Evolutionary conservation across 2,329 filamentous ascomycete species (phyloP).

Genomic region (Trichoderma hamatum): DNA sequence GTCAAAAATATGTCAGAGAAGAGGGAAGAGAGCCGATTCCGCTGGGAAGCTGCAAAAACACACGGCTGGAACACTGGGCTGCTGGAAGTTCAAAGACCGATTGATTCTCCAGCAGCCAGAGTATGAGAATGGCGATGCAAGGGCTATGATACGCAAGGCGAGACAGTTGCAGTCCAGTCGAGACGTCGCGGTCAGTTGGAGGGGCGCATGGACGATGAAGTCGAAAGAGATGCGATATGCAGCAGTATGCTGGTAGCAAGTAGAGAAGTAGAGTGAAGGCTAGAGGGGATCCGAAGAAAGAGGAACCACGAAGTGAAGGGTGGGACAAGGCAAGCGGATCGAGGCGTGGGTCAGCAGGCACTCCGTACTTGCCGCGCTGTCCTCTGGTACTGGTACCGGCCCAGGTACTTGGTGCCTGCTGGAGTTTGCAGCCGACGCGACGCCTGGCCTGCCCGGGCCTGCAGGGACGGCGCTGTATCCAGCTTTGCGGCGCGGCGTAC

Average conservation of each 20-base stretch:
- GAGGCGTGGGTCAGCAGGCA: slow-evolving; percentile 20
- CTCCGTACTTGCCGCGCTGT: slow-evolving; percentile 24
- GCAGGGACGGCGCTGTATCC: neutral
- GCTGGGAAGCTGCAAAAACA: neutral
- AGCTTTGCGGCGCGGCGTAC: neutral
- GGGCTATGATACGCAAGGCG: neutral
- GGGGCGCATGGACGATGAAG: neutral
- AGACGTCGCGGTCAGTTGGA: neutral
- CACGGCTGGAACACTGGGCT: slow-evolving; percentile 15
- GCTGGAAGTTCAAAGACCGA: slow-evolving; percentile 17
- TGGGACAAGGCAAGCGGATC: slow-evolving; percentile 21
- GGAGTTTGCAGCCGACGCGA: neutral
- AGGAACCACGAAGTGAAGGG: neutral
- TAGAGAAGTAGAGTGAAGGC: neutral
- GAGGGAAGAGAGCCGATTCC: neutral
- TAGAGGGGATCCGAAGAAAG: neutral
- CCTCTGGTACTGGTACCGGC: slow-evolving; percentile 7
- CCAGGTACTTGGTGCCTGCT: neutral
- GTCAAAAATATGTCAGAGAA: neutral
- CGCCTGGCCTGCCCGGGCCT: neutral
- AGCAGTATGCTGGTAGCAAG: neutral
- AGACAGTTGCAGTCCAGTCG: neutral
- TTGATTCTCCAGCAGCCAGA: slow-evolving; percentile 25
- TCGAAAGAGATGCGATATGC: neutral
- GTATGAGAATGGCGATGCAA: neutral